Conservation (phyloP, 176 grass and related monocot species). For the Luzula sylvatica region DNA sequence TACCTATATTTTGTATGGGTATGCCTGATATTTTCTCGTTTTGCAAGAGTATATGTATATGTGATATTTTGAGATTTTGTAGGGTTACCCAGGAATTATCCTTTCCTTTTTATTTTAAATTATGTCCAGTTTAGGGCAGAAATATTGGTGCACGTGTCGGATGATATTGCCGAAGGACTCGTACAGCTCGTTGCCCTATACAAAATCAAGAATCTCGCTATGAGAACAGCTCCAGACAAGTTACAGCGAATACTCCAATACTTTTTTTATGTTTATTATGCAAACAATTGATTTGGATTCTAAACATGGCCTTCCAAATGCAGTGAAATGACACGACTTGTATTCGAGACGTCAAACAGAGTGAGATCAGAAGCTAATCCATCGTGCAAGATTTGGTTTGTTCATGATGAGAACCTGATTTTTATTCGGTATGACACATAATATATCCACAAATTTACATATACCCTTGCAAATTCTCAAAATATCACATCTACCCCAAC, state of each 20-base stretch:
- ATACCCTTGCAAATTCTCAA: no score
- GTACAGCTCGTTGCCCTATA: constrained; percentile 28
- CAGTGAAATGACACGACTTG: constrained; percentile 41
- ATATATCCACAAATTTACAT: no score
- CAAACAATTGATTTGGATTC: background rate
- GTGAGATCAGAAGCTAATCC: constrained; percentile 36
- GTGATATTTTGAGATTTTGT: no score
- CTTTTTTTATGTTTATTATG: background rate
- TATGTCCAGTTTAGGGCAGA: constrained; percentile 35
- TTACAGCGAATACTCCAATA: background rate
- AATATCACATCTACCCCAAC: no score
- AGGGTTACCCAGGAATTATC: no score
- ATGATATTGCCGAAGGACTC: constrained; percentile 40
- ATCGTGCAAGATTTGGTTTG: constrained; percentile 75
- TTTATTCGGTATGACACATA: constrained; percentile 20
- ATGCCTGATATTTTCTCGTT: no score
- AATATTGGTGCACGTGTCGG: constrained; percentile 39
- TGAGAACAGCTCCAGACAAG: constrained; percentile 57
- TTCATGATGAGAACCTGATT: constrained; percentile 51
- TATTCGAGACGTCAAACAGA: constrained; percentile 25
- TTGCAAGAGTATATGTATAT: no score
- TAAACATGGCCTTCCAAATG: constrained; percentile 19
- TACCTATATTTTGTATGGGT: no score
- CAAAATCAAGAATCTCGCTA: constrained; percentile 43
- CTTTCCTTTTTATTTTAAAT: constrained; percentile 14